Evolutionary conservation across 2,329 filamentous ascomycete genomes (phyloP).

Genomic region (Mycosphaerella sp.): DNA sequence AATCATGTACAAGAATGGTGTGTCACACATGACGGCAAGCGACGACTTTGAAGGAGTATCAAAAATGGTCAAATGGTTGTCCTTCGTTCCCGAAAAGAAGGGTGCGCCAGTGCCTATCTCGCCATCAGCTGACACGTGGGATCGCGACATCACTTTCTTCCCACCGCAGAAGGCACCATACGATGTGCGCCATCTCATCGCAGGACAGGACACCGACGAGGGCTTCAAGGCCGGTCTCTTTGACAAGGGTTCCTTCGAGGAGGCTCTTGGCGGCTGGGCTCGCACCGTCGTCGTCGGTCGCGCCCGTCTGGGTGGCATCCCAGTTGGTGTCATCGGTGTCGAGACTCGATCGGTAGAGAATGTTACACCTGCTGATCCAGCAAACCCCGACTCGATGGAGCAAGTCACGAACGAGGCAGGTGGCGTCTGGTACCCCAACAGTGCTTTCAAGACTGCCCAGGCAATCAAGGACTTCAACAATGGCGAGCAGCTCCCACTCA

Average conservation of each 20-base stretch:
- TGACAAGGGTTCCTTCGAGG: constrained; percentile 93
- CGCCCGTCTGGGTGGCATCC: constrained; percentile 92
- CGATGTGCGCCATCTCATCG: constrained; percentile 91
- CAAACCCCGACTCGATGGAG: constrained; percentile 97
- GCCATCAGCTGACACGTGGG: constrained; percentile 78
- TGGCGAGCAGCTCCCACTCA: constrained; percentile 93
- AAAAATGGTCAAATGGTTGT: constrained; percentile 98
- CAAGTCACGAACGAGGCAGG: constrained; percentile 91
- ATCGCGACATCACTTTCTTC: constrained; percentile 79
- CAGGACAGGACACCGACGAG: constrained; percentile 75
- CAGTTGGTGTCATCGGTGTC: constrained; percentile 95
- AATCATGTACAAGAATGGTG: constrained; percentile 99
- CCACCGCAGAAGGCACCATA: constrained; percentile 78
- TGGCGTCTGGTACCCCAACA: constrained; percentile 99
- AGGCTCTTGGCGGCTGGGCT: constrained; percentile 94
- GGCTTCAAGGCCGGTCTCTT: constrained; percentile 89
- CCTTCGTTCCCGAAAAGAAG: constrained; percentile 93
- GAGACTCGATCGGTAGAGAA: constrained; percentile 97
- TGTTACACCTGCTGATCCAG: constrained; percentile 89
- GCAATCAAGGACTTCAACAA: constrained; percentile 99
- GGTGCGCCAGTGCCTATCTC: constrained; percentile 88
- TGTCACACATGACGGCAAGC: constrained; percentile 96
- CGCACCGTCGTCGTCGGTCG: constrained; percentile 94
- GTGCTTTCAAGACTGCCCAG: constrained; percentile 98
- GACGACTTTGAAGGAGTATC: constrained; percentile 97